phyloP scores from a whole-genome alignment of 2,329 filamentous ascomycete genomes.

The Colletotrichum trifolii region DNA sequence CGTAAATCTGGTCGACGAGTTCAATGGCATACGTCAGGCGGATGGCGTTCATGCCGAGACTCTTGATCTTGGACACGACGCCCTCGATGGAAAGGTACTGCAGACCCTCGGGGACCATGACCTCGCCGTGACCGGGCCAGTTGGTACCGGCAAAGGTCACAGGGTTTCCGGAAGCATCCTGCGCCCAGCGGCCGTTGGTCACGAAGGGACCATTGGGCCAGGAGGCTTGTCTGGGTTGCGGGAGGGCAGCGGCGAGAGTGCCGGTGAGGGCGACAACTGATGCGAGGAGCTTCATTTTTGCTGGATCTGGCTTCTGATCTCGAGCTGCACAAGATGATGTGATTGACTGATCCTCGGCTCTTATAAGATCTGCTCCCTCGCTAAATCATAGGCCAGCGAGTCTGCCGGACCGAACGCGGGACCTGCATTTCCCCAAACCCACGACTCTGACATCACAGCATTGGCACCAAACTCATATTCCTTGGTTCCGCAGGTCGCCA shows the following conservation, averaged over 20 bases:
- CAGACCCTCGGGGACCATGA: slow-evolving; percentile 74
- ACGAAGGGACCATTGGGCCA: slow-evolving; percentile 58
- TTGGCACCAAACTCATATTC: slow-evolving; percentile 12
- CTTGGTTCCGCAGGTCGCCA: slow-evolving; percentile 1
- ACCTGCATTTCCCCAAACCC: slow-evolving; percentile 14
- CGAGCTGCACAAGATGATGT: neutral
- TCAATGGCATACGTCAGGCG: slow-evolving; percentile 73
- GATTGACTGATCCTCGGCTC: neutral
- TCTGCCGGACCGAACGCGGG: slow-evolving; percentile 20
- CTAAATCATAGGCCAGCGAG: neutral
- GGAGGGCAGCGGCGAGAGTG: slow-evolving; percentile 22
- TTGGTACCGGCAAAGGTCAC: slow-evolving; percentile 67
- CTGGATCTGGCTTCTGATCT: slow-evolving; percentile 1
- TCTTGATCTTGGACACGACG: slow-evolving; percentile 67
- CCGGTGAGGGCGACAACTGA: slow-evolving; percentile 35
- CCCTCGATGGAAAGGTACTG: slow-evolving; percentile 68
- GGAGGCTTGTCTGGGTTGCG: slow-evolving; percentile 32
- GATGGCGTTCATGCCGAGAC: slow-evolving; percentile 71
- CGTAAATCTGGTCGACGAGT: slow-evolving; percentile 70
- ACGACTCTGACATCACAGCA: slow-evolving; percentile 32
- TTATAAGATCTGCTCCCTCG: slow-evolving; percentile 12
- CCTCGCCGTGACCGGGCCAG: slow-evolving; percentile 70
- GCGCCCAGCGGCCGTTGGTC: slow-evolving; percentile 54
- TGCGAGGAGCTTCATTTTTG: slow-evolving; percentile 37
- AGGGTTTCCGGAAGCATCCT: slow-evolving; percentile 53